Evolutionary conservation across 1,284 basidiomycete genomes (phyloP), one percentile per base, ranked within the genome.

Genomic region (Ganoderma leucocontextum): DNA sequence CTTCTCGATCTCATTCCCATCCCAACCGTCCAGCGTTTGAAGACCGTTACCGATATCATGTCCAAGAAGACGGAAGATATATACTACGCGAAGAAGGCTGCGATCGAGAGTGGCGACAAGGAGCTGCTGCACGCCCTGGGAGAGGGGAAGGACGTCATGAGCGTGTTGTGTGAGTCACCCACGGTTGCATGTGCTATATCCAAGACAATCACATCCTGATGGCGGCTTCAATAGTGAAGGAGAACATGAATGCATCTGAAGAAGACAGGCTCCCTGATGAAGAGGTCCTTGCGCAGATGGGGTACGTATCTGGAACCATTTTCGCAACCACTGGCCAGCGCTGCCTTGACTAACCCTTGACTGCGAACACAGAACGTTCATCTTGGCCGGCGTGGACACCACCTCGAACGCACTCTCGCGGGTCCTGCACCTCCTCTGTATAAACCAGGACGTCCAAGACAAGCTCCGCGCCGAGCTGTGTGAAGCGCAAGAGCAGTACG

Each of bases 51-150:
- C 1, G 81, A 86, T 66, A 73, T 75, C 7, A 80, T 82, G 66
- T 67, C 72, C n/a, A 69, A 76, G 1, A 79, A 83, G 58, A 82
- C 82, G 0, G 71, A 69, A 57, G 70, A 79, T 44, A 76, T 85
- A 29, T 74, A 86, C 38, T 74, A 78, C 35, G 77, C 82, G 59
- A 83, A 83, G 74, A 85, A 83, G 70, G 66, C 73, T 22, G 80
- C 67, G 25, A 47, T 65, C 7, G 41, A 55, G 84, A 19, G 93
- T 95, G 70, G 73, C 0, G 74, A 72, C 2, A 19, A 35, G 15
- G 68, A 68, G 7, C 66, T 72, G 17, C 25, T 66, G 29, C 60
- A 71, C 38, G 78, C 82, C 60, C 57, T 66, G 9, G 60, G 49
- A 35, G 62, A 57, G 17, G 70, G 73, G 7, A 75, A 74, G 70